Evolutionary conservation across 2,329 filamentous ascomycete genomes (phyloP).

Genomic region (Colletotrichum sublineola): DNA sequence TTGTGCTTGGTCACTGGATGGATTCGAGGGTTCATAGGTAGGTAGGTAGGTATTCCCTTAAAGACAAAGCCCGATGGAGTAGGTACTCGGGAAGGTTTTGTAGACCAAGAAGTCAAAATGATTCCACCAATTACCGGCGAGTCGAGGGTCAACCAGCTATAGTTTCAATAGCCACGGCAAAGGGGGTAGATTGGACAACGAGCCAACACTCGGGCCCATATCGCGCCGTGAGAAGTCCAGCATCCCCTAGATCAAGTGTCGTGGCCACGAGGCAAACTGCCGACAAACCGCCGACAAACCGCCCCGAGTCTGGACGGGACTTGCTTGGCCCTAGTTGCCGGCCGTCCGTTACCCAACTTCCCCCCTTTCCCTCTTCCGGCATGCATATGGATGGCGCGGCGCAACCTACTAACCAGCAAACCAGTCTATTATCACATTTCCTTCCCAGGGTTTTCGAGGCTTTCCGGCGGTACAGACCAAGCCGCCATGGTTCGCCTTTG

Average conservation of each 20-base stretch:
- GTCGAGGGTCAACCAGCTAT: background rate
- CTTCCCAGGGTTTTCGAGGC: background rate
- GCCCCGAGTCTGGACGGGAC: slow-evolving; percentile 2
- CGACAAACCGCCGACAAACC: slow-evolving; percentile 18
- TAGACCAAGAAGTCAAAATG: slow-evolving; percentile 11
- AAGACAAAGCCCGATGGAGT: background rate
- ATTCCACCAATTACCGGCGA: background rate
- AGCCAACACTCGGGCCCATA: background rate
- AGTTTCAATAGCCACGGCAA: background rate
- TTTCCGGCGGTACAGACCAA: background rate
- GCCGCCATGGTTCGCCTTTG: background rate
- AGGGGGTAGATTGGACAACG: background rate
- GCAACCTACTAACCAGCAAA: slow-evolving; percentile 5
- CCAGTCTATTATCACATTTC: background rate
- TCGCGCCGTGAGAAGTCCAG: slow-evolving; percentile 8
- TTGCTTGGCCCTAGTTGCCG: slow-evolving; percentile 4
- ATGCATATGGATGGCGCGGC: background rate
- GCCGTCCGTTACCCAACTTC: slow-evolving; percentile 4
- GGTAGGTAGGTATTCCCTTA: background rate
- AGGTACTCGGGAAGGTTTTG: slow-evolving; percentile 6
- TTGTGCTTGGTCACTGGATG: slow-evolving; percentile 4
- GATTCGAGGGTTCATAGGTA: background rate
- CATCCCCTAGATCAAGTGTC: background rate
- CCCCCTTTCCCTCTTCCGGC: background rate
- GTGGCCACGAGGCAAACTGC: slow-evolving; percentile 37